Percentiles rank a stretch among this genome's conserved stretches.
These are phyloP conservation scores for Posidonia oceanica DNA, from an alignment of 116 monocot genomes.

Conservation along the genomic window DNA sequence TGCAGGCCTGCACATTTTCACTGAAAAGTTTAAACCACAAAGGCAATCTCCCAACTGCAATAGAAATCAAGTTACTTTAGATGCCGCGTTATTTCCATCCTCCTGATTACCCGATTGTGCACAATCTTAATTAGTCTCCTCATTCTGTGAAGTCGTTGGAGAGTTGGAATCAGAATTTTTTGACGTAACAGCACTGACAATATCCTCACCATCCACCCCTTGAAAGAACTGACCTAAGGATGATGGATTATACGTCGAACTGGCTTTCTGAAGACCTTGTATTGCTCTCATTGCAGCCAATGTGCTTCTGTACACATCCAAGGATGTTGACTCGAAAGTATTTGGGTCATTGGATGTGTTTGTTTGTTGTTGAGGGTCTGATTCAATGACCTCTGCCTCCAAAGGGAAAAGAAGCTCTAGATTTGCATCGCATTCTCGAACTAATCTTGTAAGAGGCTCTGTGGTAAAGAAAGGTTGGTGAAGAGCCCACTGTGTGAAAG, in stretches of 20 bases:
- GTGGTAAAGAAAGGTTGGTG: slow-evolving; percentile 87
- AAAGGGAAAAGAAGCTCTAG: slow-evolving; percentile 81
- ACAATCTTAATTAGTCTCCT: slow-evolving; percentile 31
- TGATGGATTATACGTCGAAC: slow-evolving; percentile 78
- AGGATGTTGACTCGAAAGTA: slow-evolving; percentile 15
- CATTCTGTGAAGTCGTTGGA: slow-evolving; percentile 5
- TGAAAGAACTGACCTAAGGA: slow-evolving; percentile 67
- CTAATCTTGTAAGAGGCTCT: slow-evolving; percentile 68
- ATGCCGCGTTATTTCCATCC: not conserved
- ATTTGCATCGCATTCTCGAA: slow-evolving; percentile 74
- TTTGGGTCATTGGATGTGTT: not conserved
- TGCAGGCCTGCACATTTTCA: no score
- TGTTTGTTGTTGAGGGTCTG: slow-evolving; percentile 3
- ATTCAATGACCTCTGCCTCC: slow-evolving; percentile 64
- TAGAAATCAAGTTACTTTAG: not conserved
- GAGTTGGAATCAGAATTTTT: slow-evolving; percentile 46
- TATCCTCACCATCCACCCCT: slow-evolving; percentile 28
- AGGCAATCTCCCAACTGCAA: not conserved
- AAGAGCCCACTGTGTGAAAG: slow-evolving; percentile 71
- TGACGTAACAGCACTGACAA: slow-evolving; percentile 44
- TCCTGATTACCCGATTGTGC: slow-evolving; percentile 20
- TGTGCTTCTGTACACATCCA: slow-evolving; percentile 58
- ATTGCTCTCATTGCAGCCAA: slow-evolving; percentile 78
- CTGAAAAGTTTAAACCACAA: no score
- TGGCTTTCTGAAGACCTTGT: slow-evolving; percentile 64